Percentiles rank a stretch among this genome's conserved stretches.
Conservation (phyloP, 108 stramenopile genomes). For the Licmophora abbreviata region DNA sequence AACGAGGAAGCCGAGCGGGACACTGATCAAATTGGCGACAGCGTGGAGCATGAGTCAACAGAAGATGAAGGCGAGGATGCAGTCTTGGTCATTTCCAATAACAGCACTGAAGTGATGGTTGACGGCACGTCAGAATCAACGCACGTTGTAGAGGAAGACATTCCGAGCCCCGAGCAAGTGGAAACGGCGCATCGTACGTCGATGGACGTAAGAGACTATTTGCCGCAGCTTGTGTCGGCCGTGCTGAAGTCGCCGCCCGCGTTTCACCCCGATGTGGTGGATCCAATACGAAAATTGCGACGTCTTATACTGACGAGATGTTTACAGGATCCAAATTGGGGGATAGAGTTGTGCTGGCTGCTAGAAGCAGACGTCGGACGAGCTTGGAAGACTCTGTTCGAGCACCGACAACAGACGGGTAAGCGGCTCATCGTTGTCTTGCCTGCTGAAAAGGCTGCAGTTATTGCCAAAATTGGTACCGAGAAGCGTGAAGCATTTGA, state of each 20-base stretch:
- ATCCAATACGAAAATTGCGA: constrained; percentile 72
- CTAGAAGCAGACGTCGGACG: constrained; percentile 87
- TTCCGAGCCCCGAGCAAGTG: neutral
- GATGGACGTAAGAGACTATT: constrained; percentile 47
- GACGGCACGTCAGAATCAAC: constrained; percentile 4
- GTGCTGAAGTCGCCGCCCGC: constrained; percentile 73
- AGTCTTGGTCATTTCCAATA: constrained; percentile 13
- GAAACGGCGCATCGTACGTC: constrained; percentile 22
- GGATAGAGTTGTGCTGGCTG: constrained; percentile 82
- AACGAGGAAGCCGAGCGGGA: constrained; percentile 5
- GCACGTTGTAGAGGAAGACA: neutral
- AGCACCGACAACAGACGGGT: constrained; percentile 81
- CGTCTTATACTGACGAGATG: constrained; percentile 52
- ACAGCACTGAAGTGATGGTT: too few species aligned
- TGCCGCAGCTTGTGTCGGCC: constrained; percentile 79
- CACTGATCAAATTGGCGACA: neutral
- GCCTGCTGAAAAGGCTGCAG: constrained; percentile 78
- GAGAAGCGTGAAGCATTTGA: constrained; percentile 79
- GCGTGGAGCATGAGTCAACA: constrained; percentile 12
- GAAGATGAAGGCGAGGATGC: constrained; percentile 11
- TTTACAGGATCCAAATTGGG: constrained; percentile 65
- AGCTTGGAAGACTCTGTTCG: constrained; percentile 78
- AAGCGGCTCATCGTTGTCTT: constrained; percentile 68
- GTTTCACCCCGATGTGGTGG: constrained; percentile 30
- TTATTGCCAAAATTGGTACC: constrained; percentile 66